Base-by-base conservation (phyloP, 2,329 filamentous ascomycete genomes). In the Colletotrichum sp. region DNA sequence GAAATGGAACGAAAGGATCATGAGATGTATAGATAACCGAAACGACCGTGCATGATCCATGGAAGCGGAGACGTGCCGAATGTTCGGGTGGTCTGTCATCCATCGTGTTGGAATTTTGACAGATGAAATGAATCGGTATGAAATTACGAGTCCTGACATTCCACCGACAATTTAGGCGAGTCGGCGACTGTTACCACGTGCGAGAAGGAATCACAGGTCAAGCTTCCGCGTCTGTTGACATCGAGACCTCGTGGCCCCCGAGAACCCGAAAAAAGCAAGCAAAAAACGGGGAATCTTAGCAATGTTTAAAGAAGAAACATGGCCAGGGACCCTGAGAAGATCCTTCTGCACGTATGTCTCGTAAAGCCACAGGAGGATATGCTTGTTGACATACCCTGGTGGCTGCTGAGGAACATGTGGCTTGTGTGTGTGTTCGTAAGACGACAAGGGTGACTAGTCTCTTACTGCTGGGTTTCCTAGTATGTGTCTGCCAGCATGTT, bases 1-100 rank as follows among this genome's bases (percentile, higher is more conserved):
- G 59, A 34, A 28, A 28, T 62, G 59, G 30, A 62, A 62, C 59
- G 59, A 62, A 24, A 62, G 30, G 24, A 62, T 62, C 59, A 28
- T 62, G 59, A 62, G 24, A 62, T 62, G 16, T 28, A 62, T 62
- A 62, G 44, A 52, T 52, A 52, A 22, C 44, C 44, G 44, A 52
- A 52, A 22, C n/a, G 44, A 39, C 15, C 32, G 30, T 63, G 60
- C 30, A 24, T 16, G 60, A 63, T 32, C 18, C 39, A 44, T 52
- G 44, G n/a, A 2, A 22, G n/a, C 44, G 44, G 44, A 52, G 44
- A 22, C n/a, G 44, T 52, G 44, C 44, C 44, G 44, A 52, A 22
- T 22, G 44, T 36, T 39, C 62, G 34, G n/a, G 22, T 36, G n/a
- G 32, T 65, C 39, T 52, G 44, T 52, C 44, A 52, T 52, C 44